Conservation (phyloP, 306 rosid species). For the Lathyrus aphaca region DNA sequence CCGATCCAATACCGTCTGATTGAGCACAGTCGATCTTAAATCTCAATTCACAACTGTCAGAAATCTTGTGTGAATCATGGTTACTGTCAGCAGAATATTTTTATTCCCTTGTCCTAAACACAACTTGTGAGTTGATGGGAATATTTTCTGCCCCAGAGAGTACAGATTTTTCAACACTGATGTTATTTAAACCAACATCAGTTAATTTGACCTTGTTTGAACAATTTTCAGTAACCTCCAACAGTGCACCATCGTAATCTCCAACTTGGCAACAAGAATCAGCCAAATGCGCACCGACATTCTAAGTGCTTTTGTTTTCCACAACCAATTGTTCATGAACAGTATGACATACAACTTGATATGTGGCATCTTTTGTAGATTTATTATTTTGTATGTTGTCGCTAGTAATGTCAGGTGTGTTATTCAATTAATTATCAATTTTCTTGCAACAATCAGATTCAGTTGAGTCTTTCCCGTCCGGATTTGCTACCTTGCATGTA, state of each 20-base stretch:
- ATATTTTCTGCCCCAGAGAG: constrained; percentile 35
- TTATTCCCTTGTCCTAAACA: constrained; percentile 21
- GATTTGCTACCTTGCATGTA: background rate
- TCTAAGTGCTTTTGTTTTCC: constrained; percentile 20
- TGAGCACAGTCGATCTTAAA: constrained; percentile 32
- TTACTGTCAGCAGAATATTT: constrained; percentile 35
- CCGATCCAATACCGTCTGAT: constrained; percentile 10
- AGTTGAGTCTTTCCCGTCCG: constrained; percentile 36
- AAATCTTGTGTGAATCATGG: constrained; percentile 33
- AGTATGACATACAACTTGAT: constrained; percentile 30
- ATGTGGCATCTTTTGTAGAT: constrained; percentile 21
- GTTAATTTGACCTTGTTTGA: constrained; percentile 36
- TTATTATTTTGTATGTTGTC: background rate
- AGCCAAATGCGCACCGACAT: constrained; percentile 30
- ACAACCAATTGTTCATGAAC: constrained; percentile 42
- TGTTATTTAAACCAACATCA: constrained; percentile 22
- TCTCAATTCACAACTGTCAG: constrained; percentile 36
- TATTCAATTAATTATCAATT: constrained; percentile 24
- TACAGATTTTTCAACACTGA: constrained; percentile 38
- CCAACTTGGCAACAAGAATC: constrained; percentile 37
- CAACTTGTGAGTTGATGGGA: constrained; percentile 25
- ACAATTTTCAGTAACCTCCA: constrained; percentile 38
- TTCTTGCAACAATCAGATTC: constrained; percentile 44
- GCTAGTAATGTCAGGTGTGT: background rate
- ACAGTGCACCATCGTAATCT: constrained; percentile 33